A percentile compares a stretch with the other conserved stretches of the same genome.
Conservation (phyloP, 768 basidiomycete genomes). For the Xerocomus potaroensis region DNA sequence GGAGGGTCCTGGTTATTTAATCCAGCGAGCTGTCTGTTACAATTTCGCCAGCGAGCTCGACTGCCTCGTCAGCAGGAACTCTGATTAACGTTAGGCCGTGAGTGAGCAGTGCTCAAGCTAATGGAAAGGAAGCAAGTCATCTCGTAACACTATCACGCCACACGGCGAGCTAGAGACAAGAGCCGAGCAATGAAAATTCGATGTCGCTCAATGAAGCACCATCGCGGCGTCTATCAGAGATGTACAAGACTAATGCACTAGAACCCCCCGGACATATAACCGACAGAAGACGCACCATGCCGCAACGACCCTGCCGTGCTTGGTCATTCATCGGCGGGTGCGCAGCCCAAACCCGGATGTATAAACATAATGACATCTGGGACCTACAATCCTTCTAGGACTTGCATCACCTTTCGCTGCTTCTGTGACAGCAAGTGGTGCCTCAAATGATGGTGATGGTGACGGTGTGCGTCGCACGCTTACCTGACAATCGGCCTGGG, state of each 20-base stretch:
- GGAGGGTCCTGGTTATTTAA: no score
- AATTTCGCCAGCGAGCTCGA: no score
- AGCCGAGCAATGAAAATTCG: background rate
- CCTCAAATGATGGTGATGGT: background rate
- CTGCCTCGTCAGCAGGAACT: background rate
- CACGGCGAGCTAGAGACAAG: slow-evolving; percentile 10
- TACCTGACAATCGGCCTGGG: slow-evolving; percentile 54
- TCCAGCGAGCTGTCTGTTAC: no score
- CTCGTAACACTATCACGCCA: slow-evolving; percentile 16
- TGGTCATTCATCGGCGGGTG: no score
- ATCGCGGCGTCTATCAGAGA: no score
- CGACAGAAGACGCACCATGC: no score
- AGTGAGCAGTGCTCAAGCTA: background rate
- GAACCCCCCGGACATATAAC: no score
- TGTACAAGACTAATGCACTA: no score
- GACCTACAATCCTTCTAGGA: slow-evolving; percentile 55
- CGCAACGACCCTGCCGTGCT: no score
- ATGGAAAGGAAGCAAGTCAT: slow-evolving; percentile 15
- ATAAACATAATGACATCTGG: no score
- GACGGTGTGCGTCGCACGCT: slow-evolving; percentile 11
- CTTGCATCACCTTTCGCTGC: slow-evolving; percentile 67
- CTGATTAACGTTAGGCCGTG: slow-evolving; percentile 19
- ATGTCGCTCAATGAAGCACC: no score
- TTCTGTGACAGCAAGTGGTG: slow-evolving; percentile 37
- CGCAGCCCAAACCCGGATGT: no score